A percentile compares a stretch with the other conserved stretches of the same genome.
Conservation (phyloP, 441 rosid species). For the Corymbia citriodora region DNA sequence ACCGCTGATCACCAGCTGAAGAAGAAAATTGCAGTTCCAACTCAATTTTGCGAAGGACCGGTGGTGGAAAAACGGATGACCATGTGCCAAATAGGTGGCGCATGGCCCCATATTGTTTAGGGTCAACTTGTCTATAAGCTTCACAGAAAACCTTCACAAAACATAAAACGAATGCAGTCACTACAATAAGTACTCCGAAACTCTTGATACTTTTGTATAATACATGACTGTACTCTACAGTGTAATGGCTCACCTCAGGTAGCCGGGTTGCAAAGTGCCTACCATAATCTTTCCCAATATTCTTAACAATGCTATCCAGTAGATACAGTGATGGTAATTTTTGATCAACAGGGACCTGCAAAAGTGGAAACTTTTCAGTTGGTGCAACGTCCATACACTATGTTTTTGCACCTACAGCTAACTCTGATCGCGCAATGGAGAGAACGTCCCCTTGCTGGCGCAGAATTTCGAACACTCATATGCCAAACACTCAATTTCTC, state of each 20-base stretch:
- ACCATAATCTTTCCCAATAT: conserved; percentile 74
- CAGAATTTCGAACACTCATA: neutral
- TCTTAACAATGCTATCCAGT: conserved; percentile 95
- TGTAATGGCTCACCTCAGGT: conserved; percentile 71
- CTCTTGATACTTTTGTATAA: neutral
- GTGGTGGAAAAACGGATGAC: conserved; percentile 74
- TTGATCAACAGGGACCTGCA: conserved; percentile 85
- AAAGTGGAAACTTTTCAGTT: neutral
- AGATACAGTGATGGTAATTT: conserved; percentile 89
- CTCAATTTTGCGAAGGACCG: conserved; percentile 73
- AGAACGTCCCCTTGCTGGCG: neutral
- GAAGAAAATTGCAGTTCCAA: conserved; percentile 54
- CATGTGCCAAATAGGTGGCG: conserved; percentile 96
- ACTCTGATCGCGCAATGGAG: neutral
- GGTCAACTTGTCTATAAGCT: conserved; percentile 79
- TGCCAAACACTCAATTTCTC: neutral
- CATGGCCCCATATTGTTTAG: conserved; percentile 67
- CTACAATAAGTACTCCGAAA: neutral
- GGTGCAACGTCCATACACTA: neutral
- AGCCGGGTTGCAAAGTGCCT: conserved; percentile 68
- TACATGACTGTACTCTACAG: neutral
- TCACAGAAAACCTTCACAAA: conserved; percentile 64
- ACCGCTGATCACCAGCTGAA: conserved; percentile 38
- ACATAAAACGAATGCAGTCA: neutral
- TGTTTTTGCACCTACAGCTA: neutral